Evolutionary conservation across 1,284 basidiomycete species (phyloP).

Genomic region (Erythrobasidium hasegawianum): DNA sequence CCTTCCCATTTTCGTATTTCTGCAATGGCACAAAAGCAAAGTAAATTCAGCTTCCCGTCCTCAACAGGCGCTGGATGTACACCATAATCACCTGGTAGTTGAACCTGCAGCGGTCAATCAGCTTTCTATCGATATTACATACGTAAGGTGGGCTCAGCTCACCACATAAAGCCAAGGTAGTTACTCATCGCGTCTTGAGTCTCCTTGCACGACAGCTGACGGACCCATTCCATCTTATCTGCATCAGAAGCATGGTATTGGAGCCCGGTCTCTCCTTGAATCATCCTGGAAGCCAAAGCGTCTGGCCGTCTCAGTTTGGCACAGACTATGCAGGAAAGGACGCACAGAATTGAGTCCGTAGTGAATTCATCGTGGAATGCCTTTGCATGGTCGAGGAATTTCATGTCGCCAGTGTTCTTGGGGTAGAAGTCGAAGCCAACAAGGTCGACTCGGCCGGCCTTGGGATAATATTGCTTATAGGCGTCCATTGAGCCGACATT

Average conservation of each 20-base stretch:
- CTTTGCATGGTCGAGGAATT: constrained; percentile 25
- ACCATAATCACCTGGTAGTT: constrained; percentile 14
- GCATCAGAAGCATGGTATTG: constrained; percentile 24
- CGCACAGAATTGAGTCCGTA: constrained; percentile 13
- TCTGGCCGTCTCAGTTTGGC: too few relatives aligned
- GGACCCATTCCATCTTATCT: constrained; percentile 33
- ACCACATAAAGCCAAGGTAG: constrained; percentile 14
- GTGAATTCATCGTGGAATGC: constrained; percentile 31
- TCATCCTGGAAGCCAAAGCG: too few relatives aligned
- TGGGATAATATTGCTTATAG: constrained; percentile 45
- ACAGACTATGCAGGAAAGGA: too few relatives aligned
- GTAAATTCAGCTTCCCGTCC: not conserved
- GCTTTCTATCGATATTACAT: too few relatives aligned
- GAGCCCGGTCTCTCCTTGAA: constrained; percentile 34
- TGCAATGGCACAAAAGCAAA: not conserved
- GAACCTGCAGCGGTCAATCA: not conserved
- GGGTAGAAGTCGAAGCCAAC: constrained; percentile 48
- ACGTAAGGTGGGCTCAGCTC: too few relatives aligned
- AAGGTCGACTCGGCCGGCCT: constrained; percentile 46
- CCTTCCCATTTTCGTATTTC: constrained; percentile 10
- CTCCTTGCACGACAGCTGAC: constrained; percentile 11
- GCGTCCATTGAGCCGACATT: constrained; percentile 41
- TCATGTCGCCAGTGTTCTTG: constrained; percentile 1
- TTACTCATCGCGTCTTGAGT: constrained; percentile 28
- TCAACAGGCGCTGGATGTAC: not conserved